Evolutionary conservation across 768 basidiomycete genomes (phyloP), one percentile per base, ranked within the genome.

Genomic region (Lactarius deliciosus): DNA sequence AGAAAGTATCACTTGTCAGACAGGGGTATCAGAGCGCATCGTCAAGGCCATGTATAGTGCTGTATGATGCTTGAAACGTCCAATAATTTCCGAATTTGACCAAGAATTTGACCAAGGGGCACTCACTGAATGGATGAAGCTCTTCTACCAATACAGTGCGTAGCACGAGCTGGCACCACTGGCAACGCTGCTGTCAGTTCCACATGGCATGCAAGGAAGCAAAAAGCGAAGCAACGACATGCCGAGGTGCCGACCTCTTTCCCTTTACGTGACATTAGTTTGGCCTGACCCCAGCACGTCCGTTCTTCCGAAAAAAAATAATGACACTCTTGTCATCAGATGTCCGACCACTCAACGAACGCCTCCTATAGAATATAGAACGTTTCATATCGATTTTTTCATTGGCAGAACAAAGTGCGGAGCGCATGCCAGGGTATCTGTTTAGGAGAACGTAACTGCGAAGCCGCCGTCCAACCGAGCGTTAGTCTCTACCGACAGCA

Each of bases 401-500:
- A 53, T 53, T 53, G 22, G 50, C n/a, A 50, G 22, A n/a, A 22
- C 47, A 50, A 50, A 50, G 22, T 13, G 22, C 11, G n/a, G 13
- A 50, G 9, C 0, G 11, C 10, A 22, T n/a, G 45, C n/a, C 22
- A 13, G 9, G 47, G 10, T 34, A 15, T 13, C 0, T 16, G 5
- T 16, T 22, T 60, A 67, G 41, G 25, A 30, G 58, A 55, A 56
- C n/a, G 62, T 5, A 38, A 70, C 68, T 32, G 61, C 45, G 56
- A 84, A 80, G 7, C 70, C 75, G 13, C 65, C 16, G 11, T 69
- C 75, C 65, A 85, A 78, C 1, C 78, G 75, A 6, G 76, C 68
- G 10, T 75, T 79, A 18, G 85, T 70, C 7, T 69, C 60, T 9
- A 86, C 81, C 50, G 80, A 78, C 68, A 86, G 62, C 41, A 86